These are phyloP conservation scores for Pichia exigua DNA, from an alignment of 805 yeast genomes.

Conservation along the genomic window DNA sequence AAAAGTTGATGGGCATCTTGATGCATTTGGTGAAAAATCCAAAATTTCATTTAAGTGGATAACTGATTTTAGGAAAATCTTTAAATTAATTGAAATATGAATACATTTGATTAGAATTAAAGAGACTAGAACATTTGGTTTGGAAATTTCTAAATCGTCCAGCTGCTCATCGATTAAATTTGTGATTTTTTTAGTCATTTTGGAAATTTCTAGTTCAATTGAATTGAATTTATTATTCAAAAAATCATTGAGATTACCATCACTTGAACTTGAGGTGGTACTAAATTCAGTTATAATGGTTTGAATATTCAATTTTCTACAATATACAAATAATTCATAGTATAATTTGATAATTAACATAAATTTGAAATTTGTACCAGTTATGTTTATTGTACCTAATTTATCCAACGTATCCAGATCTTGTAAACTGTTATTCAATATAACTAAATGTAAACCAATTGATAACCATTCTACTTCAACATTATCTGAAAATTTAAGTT, in stretches of 20 bases:
- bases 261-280: not conserved
- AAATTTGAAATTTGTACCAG: constrained; percentile 21
- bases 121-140: constrained; percentile 22
- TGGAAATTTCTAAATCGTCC: constrained; percentile 22
- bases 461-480: constrained; percentile 16
- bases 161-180: constrained; percentile 25
- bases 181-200: constrained; percentile 21
- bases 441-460: constrained; percentile 21
- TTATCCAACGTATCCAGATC: constrained; percentile 12
- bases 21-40: not conserved
- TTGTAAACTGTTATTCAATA: constrained; percentile 15
- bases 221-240: constrained; percentile 16
- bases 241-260: constrained; percentile 11
- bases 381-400: constrained; percentile 8
- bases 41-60: constrained; percentile 17
- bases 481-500: constrained; percentile 6
- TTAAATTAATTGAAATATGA: constrained; percentile 16
- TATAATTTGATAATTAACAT: constrained; percentile 20
- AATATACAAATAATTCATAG: constrained; percentile 16
- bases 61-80: constrained; percentile 16
- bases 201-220: constrained; percentile 25
- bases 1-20: not conserved
- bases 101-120: constrained; percentile 21
- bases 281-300: not conserved
- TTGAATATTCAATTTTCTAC: constrained; percentile 7